Conservation (phyloP, 2,329 filamentous ascomycete species). For the Fonsecaea pedrosoi region DNA sequence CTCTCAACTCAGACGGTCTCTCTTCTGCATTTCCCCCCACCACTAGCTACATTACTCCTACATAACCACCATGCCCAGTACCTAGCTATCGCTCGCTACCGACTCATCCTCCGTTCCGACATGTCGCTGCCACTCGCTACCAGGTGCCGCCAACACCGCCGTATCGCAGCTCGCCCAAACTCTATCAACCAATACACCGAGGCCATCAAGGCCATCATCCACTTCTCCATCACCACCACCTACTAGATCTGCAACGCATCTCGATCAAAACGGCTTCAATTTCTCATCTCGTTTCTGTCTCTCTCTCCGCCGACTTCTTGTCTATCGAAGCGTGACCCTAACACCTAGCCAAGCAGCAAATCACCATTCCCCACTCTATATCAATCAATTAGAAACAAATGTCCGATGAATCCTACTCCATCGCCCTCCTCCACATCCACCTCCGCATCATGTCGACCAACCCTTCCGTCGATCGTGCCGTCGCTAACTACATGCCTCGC, state of each 20-base stretch:
- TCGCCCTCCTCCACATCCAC: background rate
- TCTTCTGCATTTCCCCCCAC: background rate
- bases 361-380: background rate
- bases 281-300: background rate
- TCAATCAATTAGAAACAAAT: background rate
- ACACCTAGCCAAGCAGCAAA: background rate
- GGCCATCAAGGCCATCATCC: background rate
- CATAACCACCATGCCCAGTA: too few species aligned
- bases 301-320: too few species aligned
- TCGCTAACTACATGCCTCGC: constrained; percentile 10
- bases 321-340: background rate
- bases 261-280: background rate
- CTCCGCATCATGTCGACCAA: background rate
- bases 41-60: too few species aligned
- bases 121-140: background rate
- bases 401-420: background rate
- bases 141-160: background rate
- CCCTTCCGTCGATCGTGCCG: constrained; percentile 3
- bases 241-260: background rate
- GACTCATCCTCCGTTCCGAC: background rate
- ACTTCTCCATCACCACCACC: background rate
- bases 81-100: background rate
- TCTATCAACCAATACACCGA: background rate
- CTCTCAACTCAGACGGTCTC: background rate
- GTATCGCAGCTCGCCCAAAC: background rate